A percentile compares a stretch with the other conserved stretches of the same genome.
Conservation (phyloP, 208 protist genomes). For the Trypanosoma vivax region DNA sequence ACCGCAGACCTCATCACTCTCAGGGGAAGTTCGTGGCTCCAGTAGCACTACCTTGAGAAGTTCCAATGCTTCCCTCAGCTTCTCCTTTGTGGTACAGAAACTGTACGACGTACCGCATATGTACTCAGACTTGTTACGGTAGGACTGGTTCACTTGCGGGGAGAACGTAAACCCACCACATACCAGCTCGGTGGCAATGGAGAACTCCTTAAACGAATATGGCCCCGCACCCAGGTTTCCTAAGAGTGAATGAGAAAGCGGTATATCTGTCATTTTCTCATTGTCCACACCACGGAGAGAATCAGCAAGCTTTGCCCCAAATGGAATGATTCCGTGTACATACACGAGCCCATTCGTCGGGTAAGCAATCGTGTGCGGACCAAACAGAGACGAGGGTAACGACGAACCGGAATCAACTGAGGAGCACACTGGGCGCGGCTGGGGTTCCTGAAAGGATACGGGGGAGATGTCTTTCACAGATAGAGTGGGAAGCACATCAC, state of each 20-base stretch:
- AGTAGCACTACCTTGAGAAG: slow-evolving; percentile 61
- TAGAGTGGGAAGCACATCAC: slow-evolving; percentile 76
- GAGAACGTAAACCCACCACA: slow-evolving; percentile 79
- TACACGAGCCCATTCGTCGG: slow-evolving; percentile 89
- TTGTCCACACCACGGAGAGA: slow-evolving; percentile 24
- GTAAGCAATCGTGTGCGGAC: slow-evolving; percentile 51
- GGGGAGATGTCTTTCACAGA: slow-evolving; percentile 68
- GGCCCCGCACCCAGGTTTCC: slow-evolving; percentile 53
- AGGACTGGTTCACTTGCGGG: slow-evolving; percentile 67
- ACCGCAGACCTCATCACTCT: slow-evolving; percentile 62
- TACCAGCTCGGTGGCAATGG: slow-evolving; percentile 71
- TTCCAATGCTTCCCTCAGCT: slow-evolving; percentile 66
- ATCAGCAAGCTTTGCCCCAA: slow-evolving; percentile 23
- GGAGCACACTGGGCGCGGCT: slow-evolving; percentile 20
- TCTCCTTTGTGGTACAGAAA: slow-evolving; percentile 85
- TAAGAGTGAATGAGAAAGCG: slow-evolving; percentile 47
- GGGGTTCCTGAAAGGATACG: slow-evolving; percentile 71
- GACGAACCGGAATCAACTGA: slow-evolving; percentile 10
- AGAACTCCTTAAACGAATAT: slow-evolving; percentile 73
- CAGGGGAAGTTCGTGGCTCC: slow-evolving; percentile 49
- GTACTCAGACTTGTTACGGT: slow-evolving; percentile 35
- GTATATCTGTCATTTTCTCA: slow-evolving; percentile 30
- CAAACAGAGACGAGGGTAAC: no score
- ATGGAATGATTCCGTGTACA: slow-evolving; percentile 80
- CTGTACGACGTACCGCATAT: slow-evolving; percentile 64